Conservation (phyloP, 495 filamentous ascomycete genomes). For the Penicillium chermesinum region DNA sequence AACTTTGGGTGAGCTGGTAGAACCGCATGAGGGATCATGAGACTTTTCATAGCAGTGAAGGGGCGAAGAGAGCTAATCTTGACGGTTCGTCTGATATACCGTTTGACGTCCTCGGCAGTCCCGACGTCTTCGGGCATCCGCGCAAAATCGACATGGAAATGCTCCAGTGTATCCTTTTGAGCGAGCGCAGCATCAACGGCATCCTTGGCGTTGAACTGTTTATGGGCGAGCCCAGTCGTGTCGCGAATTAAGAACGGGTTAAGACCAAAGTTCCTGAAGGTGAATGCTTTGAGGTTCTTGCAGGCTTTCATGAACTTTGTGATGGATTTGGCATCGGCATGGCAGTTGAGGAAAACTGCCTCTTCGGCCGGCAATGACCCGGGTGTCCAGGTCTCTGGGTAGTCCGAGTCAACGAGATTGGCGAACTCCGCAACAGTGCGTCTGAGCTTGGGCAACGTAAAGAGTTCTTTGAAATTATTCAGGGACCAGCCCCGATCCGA, state of each 20-base stretch:
- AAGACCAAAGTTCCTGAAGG: slow-evolving; percentile 11
- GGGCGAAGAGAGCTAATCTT: slow-evolving; percentile 19
- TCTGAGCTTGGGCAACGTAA: slow-evolving; percentile 11
- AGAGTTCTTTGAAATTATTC: slow-evolving; percentile 6
- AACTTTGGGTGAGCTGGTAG: slow-evolving; percentile 21
- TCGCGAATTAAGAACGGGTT: neutral
- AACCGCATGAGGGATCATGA: slow-evolving; percentile 16
- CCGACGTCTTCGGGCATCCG: neutral
- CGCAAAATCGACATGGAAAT: slow-evolving; percentile 11
- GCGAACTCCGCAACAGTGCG: slow-evolving; percentile 7
- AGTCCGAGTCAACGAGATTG: slow-evolving; percentile 6
- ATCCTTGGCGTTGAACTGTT: slow-evolving; percentile 16
- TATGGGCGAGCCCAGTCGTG: neutral
- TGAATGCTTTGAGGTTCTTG: slow-evolving; percentile 16
- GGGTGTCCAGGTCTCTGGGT: slow-evolving; percentile 13
- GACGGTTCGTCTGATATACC: slow-evolving; percentile 1
- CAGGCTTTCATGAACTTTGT: slow-evolving; percentile 15
- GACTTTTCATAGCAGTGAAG: slow-evolving; percentile 17
- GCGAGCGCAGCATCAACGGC: slow-evolving; percentile 13
- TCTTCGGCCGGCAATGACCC: slow-evolving; percentile 7
- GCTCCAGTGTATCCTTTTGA: slow-evolving; percentile 20
- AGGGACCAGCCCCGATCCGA: slow-evolving; percentile 1
- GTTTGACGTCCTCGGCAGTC: slow-evolving; percentile 1
- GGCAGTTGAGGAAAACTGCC: slow-evolving; percentile 9
- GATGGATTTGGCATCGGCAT: slow-evolving; percentile 11